Evolutionary conservation across 305 asterid species (phyloP).

Genomic region (Coffea humblotiana): DNA sequence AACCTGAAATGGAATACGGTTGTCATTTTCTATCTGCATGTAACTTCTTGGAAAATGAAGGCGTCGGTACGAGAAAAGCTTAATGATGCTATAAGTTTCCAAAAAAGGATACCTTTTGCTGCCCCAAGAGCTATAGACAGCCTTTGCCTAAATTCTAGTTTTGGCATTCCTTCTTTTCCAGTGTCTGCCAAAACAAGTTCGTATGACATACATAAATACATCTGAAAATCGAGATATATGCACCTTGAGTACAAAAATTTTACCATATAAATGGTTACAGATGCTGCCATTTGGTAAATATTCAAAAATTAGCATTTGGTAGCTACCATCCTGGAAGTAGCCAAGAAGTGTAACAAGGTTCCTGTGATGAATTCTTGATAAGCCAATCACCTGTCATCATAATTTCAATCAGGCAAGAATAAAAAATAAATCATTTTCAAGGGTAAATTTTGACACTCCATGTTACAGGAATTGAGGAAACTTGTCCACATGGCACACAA

Average conservation of each 20-base stretch:
- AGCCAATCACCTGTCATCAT: slow-evolving; percentile 44
- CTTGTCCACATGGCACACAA: not conserved
- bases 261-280: slow-evolving; percentile 64
- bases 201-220: slow-evolving; percentile 3
- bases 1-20: slow-evolving; percentile 40
- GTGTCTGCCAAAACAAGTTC: slow-evolving; percentile 24
- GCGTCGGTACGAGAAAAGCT: not conserved
- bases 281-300: slow-evolving; percentile 67
- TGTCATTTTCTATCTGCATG: slow-evolving; percentile 5
- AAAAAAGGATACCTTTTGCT: slow-evolving; percentile 54
- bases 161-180: slow-evolving; percentile 42
- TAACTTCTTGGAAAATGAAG: not conserved
- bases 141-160: slow-evolving; percentile 78
- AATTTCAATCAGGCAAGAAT: slow-evolving; percentile 8
- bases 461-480: not conserved
- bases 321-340: slow-evolving; percentile 63
- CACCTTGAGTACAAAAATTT: not conserved
- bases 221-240: not conserved
- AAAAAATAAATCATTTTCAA: not conserved
- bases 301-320: slow-evolving; percentile 69
- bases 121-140: slow-evolving; percentile 66
- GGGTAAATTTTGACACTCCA: not conserved
- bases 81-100: not conserved
- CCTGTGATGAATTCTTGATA: slow-evolving; percentile 53
- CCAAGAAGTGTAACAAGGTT: slow-evolving; percentile 63